Percentiles rank a stretch among this genome's conserved stretches.
Conservation (phyloP, 2,329 filamentous ascomycete genomes). For the Aspergillus aculeatus region DNA sequence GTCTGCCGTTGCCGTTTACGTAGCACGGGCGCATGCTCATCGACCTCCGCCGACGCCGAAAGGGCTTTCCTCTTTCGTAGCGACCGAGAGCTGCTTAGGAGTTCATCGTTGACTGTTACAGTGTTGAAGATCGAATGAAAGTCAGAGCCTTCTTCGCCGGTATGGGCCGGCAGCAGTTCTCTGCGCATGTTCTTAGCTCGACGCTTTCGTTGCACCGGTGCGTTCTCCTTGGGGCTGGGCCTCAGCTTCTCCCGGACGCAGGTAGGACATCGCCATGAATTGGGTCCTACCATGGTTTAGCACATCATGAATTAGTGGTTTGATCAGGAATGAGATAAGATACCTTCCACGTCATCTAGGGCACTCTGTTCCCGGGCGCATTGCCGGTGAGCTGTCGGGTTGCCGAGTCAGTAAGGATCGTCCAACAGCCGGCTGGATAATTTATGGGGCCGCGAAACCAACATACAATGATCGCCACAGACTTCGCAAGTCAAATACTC, state of each 20-base stretch:
- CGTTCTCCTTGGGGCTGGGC: conserved; percentile 28
- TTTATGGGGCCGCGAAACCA: conserved; percentile 22
- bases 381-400: conserved; percentile 76
- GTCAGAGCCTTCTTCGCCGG: conserved; percentile 63
- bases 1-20: conserved; percentile 50
- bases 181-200: conserved; percentile 66
- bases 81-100: conserved; percentile 72
- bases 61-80: conserved; percentile 83
- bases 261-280: conserved; percentile 62
- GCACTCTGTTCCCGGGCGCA: conserved; percentile 74
- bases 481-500: conserved; percentile 71
- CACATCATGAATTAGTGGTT: neutral
- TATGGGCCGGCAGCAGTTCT: conserved; percentile 69
- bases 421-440: conserved; percentile 24
- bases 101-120: conserved; percentile 68
- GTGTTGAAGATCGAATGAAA: conserved; percentile 78
- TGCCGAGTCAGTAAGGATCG: conserved; percentile 42
- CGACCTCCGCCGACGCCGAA: conserved; percentile 65
- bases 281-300: conserved; percentile 46
- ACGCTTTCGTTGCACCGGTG: conserved; percentile 48
- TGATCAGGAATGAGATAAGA: neutral
- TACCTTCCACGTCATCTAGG: conserved; percentile 64
- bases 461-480: conserved; percentile 81
- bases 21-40: conserved; percentile 45
- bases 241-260: conserved; percentile 49